These are phyloP conservation scores for Phlebiopsis gigantea DNA, from an alignment of 768 basidiomycete species.

Conservation along the genomic window DNA sequence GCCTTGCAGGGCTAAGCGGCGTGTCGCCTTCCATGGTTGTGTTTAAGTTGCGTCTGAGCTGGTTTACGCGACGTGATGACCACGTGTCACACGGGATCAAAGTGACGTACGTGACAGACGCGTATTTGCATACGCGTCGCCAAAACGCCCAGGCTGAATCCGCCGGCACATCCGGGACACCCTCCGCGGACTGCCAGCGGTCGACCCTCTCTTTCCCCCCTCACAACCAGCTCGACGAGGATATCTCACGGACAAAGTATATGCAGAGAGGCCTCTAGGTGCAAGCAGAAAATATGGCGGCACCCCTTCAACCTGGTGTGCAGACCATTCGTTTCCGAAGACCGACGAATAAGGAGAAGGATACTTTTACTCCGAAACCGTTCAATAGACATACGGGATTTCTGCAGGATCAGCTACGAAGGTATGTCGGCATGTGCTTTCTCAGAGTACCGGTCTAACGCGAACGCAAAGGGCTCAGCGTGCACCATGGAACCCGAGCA, in stretches of 20 bases:
- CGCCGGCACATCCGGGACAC: background rate
- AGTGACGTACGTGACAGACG: constrained; percentile 1
- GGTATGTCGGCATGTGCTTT: constrained; percentile 33
- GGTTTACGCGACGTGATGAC: background rate
- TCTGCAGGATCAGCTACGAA: constrained; percentile 75
- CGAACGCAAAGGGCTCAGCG: constrained; percentile 47
- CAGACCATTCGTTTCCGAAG: constrained; percentile 31
- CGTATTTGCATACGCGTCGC: constrained; percentile 4
- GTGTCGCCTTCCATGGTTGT: background rate
- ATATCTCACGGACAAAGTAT: background rate
- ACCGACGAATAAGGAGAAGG: constrained; percentile 18
- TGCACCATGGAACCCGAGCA: constrained; percentile 81
- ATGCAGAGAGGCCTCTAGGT: background rate
- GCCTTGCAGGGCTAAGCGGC: background rate
- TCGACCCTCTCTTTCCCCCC: background rate
- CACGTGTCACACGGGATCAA: background rate
- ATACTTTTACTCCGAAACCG: constrained; percentile 12
- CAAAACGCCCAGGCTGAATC: background rate
- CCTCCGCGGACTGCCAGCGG: background rate
- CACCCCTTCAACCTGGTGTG: background rate
- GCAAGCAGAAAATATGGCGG: too few relatives aligned
- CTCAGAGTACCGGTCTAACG: constrained; percentile 10
- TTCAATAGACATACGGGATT: constrained; percentile 54
- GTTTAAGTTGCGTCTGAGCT: background rate
- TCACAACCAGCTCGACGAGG: background rate